phyloP scores from a whole-genome alignment of 495 filamentous ascomycete species.

The Durotheca rogersii region DNA sequence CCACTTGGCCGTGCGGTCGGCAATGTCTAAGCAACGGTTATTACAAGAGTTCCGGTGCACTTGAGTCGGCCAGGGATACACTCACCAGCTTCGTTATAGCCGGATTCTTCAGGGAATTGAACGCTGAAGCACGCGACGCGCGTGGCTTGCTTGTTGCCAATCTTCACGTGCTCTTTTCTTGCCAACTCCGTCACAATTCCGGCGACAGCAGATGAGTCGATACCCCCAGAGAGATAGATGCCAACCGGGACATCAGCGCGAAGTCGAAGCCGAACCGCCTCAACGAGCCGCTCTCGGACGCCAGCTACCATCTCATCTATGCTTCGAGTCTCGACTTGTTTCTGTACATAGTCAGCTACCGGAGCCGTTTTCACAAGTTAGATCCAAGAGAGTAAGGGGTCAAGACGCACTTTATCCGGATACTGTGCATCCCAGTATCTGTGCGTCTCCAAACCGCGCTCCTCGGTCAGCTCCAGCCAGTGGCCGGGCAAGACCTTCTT shows the following conservation, averaged over 20 bases:
- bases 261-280: constrained; percentile 49
- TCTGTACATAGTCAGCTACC: constrained; percentile 13
- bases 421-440: constrained; percentile 54
- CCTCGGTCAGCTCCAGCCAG: constrained; percentile 34
- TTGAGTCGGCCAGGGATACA: background rate
- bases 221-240: constrained; percentile 54
- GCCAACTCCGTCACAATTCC: constrained; percentile 54
- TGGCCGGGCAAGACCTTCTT: constrained; percentile 42
- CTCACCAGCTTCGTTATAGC: constrained; percentile 50
- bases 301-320: constrained; percentile 49
- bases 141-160: constrained; percentile 39
- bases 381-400: too few species aligned
- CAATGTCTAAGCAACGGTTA: constrained; percentile 48
- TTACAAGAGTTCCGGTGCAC: too few species aligned
- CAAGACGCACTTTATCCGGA: constrained; percentile 47
- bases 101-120: constrained; percentile 47
- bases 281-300: constrained; percentile 46
- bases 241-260: constrained; percentile 56
- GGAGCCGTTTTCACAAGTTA: too few species aligned
- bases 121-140: constrained; percentile 48
- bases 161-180: constrained; percentile 37
- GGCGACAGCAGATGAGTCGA: constrained; percentile 54
- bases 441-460: constrained; percentile 30
- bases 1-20: constrained; percentile 51
- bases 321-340: constrained; percentile 33